Conservation (phyloP, 371 early-diverging fungal genomes). For the Mucor racemosus region DNA sequence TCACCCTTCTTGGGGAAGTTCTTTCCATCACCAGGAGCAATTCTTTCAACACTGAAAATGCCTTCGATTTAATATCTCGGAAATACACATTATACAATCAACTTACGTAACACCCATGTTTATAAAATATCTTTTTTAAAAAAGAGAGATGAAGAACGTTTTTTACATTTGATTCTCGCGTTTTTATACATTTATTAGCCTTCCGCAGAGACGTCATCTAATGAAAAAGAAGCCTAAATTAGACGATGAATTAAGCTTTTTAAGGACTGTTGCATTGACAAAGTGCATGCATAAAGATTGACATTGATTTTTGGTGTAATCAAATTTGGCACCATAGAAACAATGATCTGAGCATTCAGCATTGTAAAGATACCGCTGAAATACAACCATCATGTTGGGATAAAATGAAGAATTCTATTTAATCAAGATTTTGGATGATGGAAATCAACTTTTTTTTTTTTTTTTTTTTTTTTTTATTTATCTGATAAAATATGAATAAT, state of each 20-base stretch:
- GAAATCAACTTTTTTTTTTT: too few relatives aligned
- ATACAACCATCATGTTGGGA: too few relatives aligned
- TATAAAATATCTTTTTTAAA: slow-evolving; percentile 13
- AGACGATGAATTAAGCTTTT: neutral
- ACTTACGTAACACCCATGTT: slow-evolving; percentile 55
- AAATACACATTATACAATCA: neutral
- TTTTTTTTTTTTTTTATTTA: too few relatives aligned
- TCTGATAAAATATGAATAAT: too few relatives aligned
- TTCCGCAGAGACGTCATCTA: neutral
- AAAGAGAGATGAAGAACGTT: slow-evolving; percentile 3
- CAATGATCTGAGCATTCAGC: too few relatives aligned
- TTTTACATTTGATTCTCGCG: neutral
- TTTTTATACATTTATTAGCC: neutral
- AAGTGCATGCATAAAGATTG: too few relatives aligned
- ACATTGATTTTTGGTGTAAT: too few relatives aligned
- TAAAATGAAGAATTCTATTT: too few relatives aligned
- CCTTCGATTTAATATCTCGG: neutral
- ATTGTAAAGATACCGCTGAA: too few relatives aligned
- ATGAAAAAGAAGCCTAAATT: neutral
- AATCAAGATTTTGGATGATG: too few relatives aligned
- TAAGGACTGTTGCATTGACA: too few relatives aligned
- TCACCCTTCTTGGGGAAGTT: slow-evolving; percentile 89
- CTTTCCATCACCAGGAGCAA: slow-evolving; percentile 72
- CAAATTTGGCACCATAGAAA: too few relatives aligned
- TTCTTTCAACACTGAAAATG: slow-evolving; percentile 43